These are phyloP conservation scores for Nepenthes alata DNA, from an alignment of 179 eudicot species.

Conservation along the genomic window DNA sequence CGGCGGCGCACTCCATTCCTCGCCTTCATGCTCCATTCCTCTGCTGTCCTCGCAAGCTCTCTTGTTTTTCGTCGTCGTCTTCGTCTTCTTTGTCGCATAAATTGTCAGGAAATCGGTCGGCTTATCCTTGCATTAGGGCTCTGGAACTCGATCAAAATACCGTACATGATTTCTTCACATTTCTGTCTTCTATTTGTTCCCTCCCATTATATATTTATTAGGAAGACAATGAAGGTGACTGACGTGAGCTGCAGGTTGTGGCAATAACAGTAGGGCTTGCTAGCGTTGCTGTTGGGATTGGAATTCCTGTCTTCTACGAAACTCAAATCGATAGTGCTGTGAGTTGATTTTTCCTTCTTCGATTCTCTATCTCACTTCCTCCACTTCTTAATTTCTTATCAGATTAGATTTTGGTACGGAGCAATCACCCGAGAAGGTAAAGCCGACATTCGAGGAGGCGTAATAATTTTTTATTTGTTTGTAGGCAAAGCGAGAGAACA, in stretches of 20 bases:
- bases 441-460: no score
- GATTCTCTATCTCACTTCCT: no score
- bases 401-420: no score
- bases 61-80: slow-evolving; percentile 8
- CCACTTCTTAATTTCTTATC: no score
- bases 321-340: slow-evolving; percentile 88
- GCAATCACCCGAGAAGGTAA: no score
- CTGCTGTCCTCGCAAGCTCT: slow-evolving; percentile 11
- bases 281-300: slow-evolving; percentile 85
- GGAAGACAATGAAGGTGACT: background rate
- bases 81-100: slow-evolving; percentile 17
- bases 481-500: slow-evolving; percentile 81
- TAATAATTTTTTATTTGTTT: slow-evolving; percentile 3
- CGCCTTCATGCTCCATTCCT: slow-evolving; percentile 22
- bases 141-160: slow-evolving; percentile 74
- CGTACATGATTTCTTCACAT: slow-evolving; percentile 18
- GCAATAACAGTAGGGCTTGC: slow-evolving; percentile 78
- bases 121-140: slow-evolving; percentile 53
- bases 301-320: slow-evolving; percentile 83
- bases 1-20: slow-evolving; percentile 5
- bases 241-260: slow-evolving; percentile 35
- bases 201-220: background rate
- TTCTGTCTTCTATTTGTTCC: background rate
- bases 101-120: slow-evolving; percentile 19
- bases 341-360: slow-evolving; percentile 8